These are phyloP conservation scores for Domatiomyces catenatus DNA, from an alignment of 2,329 filamentous ascomycete species.

Conservation along the genomic window DNA sequence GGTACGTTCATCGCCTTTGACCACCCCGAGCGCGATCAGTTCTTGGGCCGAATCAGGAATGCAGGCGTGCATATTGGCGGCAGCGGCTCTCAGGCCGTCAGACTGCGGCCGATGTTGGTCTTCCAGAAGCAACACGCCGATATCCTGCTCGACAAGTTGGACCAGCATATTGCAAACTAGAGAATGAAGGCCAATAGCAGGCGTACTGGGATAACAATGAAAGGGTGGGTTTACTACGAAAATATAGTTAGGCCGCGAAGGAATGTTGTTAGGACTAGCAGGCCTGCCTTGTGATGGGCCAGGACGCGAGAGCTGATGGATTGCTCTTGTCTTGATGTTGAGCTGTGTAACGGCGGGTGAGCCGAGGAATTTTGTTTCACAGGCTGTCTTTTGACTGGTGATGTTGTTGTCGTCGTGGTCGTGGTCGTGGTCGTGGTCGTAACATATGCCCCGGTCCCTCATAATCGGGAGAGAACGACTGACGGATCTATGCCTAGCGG, in stretches of 20 bases:
- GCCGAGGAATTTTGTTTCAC: not conserved
- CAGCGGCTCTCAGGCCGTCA: conserved; percentile 57
- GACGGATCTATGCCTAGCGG: not conserved
- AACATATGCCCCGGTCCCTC: not conserved
- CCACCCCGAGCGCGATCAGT: conserved; percentile 61
- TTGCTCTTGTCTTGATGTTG: not conserved
- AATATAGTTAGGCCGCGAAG: not conserved
- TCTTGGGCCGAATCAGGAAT: conserved; percentile 62
- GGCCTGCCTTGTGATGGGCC: not conserved
- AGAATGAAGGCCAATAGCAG: not conserved
- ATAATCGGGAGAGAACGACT: not conserved
- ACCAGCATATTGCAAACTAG: conserved; percentile 45
- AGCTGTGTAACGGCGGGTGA: not conserved
- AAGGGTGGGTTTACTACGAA: not conserved
- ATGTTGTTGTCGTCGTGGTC: not conserved
- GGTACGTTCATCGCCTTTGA: conserved; percentile 93
- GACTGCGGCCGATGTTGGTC: conserved; percentile 76
- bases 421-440: not conserved
- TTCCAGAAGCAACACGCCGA: conserved; percentile 84
- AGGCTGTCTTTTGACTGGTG: not conserved
- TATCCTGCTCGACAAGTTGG: conserved; percentile 61
- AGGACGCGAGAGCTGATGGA: not conserved
- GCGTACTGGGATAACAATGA: not conserved
- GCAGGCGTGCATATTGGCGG: conserved; percentile 80
- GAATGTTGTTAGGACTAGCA: not conserved